Evolutionary conservation across 108 stramenopile genomes (phyloP), one percentile per base, ranked within the genome.

Genomic region (Fragilariopsis cylindrus): DNA sequence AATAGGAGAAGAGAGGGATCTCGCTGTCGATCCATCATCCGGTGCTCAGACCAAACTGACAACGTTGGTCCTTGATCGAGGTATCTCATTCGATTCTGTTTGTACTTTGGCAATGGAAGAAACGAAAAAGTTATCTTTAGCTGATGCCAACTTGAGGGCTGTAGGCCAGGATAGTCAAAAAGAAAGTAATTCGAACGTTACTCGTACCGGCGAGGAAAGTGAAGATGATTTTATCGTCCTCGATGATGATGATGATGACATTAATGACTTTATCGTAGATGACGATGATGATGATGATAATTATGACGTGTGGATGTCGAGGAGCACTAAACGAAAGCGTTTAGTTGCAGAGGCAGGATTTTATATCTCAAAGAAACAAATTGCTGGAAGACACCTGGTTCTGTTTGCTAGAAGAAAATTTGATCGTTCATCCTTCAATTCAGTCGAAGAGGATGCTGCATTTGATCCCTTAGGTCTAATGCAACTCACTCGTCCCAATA

Each of bases 401-500:
- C 48, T 84, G 44, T 82, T 80, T 66, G 87, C 87, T 43, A 69
- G 76, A 65, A 66, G 83, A 45, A 88, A 84, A 68, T 74, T 81
- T 40, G 65, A 69, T 49, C 9, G 16, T 7, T 62, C 64, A 1
- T 50, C 49, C 48, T 72, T 73, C 45, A 64, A 77, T 12, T 53
- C 15, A 42, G 69, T 56, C 16, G 74, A 40, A n/a, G 83, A 82
- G 43, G 62, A 21, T 30, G 56, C 49, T 19, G 52, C 67, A 41
- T 52, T 67, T 46, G 84, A 85, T 76, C 80, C 84, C 18, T 57
- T 77, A 21, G 79, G 82, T 21, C 69, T 80, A 57, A 85, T 87
- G 84, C 57, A 80, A 4, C 73, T 89, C 47, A 75, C 84, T 11
- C 76, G 88, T 30, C 85, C 88, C 3, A 89, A 89, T 70, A 89